Evolutionary conservation across 176 grass and related monocot species (phyloP).

Genomic region (Ampelocalamus luodianensis): DNA sequence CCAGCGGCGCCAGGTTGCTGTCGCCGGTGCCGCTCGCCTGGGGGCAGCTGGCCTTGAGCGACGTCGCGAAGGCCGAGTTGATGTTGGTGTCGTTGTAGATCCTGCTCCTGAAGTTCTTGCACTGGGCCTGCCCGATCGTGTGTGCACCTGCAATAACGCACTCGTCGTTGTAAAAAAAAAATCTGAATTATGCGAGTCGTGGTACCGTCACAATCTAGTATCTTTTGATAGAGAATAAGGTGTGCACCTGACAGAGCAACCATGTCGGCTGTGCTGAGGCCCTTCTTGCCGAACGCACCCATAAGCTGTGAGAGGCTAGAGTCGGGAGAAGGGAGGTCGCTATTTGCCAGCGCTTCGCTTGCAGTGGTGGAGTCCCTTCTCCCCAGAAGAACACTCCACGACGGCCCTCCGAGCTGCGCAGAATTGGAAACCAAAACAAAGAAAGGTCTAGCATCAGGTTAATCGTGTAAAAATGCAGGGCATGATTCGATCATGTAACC

Average conservation of each 20-base stretch:
- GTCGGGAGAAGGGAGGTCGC: constrained; percentile 27
- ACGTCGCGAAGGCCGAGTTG: constrained; percentile 42
- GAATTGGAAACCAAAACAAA: not conserved
- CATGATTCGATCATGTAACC: too few species aligned
- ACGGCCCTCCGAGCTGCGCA: constrained; percentile 58
- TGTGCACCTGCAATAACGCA: constrained; percentile 53
- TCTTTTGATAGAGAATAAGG: too few species aligned
- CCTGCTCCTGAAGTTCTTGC: constrained; percentile 35
- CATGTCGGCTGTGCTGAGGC: constrained; percentile 51
- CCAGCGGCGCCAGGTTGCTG: constrained; percentile 56
- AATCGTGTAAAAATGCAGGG: too few species aligned
- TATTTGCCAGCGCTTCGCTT: not conserved
- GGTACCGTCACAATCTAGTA: too few species aligned
- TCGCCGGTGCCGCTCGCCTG: constrained; percentile 6
- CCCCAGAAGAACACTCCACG: constrained; percentile 60
- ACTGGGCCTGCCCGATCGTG: constrained; percentile 70
- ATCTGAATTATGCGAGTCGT: too few species aligned
- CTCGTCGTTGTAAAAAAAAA: not conserved
- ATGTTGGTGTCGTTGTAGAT: constrained; percentile 82
- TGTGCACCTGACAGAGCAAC: constrained; percentile 67
- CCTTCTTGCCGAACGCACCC: not conserved
- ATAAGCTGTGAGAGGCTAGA: constrained; percentile 2
- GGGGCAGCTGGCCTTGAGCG: constrained; percentile 49
- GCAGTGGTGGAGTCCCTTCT: constrained; percentile 56
- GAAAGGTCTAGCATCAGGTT: not conserved